A percentile compares a stretch with the other conserved stretches of the same genome.
Conservation (phyloP, 352 stramenopile genomes). For the Globisporangium spinosum region DNA sequence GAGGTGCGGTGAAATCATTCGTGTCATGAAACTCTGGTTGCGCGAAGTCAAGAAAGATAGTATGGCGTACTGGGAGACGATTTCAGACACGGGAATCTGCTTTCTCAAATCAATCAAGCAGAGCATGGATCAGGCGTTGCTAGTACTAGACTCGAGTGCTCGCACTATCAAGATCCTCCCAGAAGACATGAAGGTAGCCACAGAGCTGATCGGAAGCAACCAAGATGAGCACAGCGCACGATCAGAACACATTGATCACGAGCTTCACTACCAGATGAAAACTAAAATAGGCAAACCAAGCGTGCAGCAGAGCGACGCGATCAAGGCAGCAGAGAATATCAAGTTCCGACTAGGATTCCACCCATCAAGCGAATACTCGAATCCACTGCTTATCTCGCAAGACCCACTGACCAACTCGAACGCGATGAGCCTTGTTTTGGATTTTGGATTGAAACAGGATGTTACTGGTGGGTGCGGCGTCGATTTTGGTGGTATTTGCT, state of each 20-base stretch:
- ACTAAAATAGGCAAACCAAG: conserved; percentile 22
- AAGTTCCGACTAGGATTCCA: conserved; percentile 43
- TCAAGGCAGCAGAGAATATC: conserved; percentile 20
- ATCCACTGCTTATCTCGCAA: neutral
- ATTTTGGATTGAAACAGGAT: conserved; percentile 34
- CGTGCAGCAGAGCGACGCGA: neutral
- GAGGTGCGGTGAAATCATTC: conserved; percentile 46
- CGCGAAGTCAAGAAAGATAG: conserved; percentile 25
- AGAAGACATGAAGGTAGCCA: conserved; percentile 7
- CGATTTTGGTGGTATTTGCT: neutral
- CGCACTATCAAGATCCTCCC: conserved; percentile 14
- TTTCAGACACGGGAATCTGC: conserved; percentile 19
- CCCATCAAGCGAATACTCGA: conserved; percentile 13
- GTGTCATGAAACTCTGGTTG: conserved; percentile 44
- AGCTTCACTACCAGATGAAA: conserved; percentile 36
- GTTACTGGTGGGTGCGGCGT: conserved; percentile 21
- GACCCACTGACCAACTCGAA: conserved; percentile 16
- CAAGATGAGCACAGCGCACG: neutral
- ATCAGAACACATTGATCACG: conserved; percentile 21
- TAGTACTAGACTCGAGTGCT: conserved; percentile 10
- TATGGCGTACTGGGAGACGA: conserved; percentile 31
- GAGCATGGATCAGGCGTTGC: conserved; percentile 14
- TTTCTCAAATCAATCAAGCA: conserved; percentile 22
- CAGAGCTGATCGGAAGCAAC: conserved; percentile 9
- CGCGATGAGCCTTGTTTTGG: conserved; percentile 25